These are phyloP conservation scores for Chlorella sp. DNA, from an alignment of 139 green algal genomes.

Conservation along the genomic window DNA sequence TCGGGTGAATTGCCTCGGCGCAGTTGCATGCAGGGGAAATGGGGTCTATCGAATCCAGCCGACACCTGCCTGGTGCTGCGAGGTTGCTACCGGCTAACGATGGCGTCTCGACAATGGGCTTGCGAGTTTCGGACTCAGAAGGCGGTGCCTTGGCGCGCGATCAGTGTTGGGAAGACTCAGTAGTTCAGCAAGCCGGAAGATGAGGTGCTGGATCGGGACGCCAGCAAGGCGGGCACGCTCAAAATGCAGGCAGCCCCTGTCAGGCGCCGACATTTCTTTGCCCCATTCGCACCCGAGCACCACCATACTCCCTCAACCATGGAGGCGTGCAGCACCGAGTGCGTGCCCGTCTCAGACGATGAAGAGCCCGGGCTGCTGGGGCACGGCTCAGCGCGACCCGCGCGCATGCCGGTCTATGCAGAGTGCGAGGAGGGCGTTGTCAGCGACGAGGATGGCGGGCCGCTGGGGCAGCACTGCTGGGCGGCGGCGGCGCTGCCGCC, in stretches of 20 bases:
- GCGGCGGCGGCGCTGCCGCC: not conserved
- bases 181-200: too few species aligned
- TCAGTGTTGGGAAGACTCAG: too few species aligned
- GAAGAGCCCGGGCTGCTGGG: not conserved
- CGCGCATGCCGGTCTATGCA: not conserved
- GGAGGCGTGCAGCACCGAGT: not conserved
- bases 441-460: slow-evolving; percentile 2
- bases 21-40: too few species aligned
- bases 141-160: too few species aligned
- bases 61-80: too few species aligned
- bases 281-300: not conserved
- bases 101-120: too few species aligned
- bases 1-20: not conserved
- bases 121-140: too few species aligned
- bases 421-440: not conserved
- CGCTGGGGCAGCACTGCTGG: not conserved
- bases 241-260: not conserved
- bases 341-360: not conserved
- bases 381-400: not conserved
- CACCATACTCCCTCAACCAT: not conserved
- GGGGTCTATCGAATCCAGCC: too few species aligned
- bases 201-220: too few species aligned
- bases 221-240: not conserved
- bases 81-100: too few species aligned
- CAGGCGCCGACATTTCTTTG: not conserved